phyloP scores from a whole-genome alignment of 2,329 filamentous ascomycete genomes.

The Chrysoporthe cubensis region DNA sequence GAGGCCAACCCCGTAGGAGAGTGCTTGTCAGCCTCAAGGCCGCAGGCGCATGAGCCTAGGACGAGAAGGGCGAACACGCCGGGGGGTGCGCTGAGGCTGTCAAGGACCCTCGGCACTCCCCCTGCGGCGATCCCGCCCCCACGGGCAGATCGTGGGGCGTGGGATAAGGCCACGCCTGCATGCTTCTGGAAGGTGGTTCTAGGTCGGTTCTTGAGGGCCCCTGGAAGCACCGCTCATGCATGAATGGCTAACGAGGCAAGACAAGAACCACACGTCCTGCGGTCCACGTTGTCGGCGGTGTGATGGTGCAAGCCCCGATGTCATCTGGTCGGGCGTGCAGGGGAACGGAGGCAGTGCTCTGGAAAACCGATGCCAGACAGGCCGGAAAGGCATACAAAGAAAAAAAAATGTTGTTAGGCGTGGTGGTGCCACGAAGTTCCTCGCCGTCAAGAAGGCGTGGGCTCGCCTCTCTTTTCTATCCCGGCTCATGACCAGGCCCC shows the following conservation, averaged over 20 bases:
- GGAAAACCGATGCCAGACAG: constrained; percentile 15
- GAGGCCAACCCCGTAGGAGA: constrained; percentile 6
- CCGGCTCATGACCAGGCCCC: neutral
- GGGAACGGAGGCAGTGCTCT: constrained; percentile 14
- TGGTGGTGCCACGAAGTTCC: neutral
- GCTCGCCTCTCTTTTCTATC: constrained; percentile 14
- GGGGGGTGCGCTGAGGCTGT: neutral
- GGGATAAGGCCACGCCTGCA: constrained; percentile 16
- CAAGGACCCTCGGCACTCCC: neutral
- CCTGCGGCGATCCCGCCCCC: constrained; percentile 13
- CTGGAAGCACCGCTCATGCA: constrained; percentile 20
- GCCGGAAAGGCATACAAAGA: constrained; percentile 7
- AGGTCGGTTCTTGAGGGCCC: constrained; percentile 8
- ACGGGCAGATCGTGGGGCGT: neutral
- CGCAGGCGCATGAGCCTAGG: neutral
- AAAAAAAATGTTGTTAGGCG: constrained; percentile 1
- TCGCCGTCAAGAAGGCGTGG: constrained; percentile 11
- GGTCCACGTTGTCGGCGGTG: constrained; percentile 15
- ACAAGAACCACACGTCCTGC: constrained; percentile 2
- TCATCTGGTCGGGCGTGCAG: constrained; percentile 3
- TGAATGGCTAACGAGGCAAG: neutral
- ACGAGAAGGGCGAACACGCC: neutral
- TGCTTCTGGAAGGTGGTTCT: constrained; percentile 26
- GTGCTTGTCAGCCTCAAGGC: constrained; percentile 5
- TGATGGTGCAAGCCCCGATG: constrained; percentile 14